phyloP scores from a whole-genome alignment of 208 protist genomes.

The Angomonas deanei region DNA sequence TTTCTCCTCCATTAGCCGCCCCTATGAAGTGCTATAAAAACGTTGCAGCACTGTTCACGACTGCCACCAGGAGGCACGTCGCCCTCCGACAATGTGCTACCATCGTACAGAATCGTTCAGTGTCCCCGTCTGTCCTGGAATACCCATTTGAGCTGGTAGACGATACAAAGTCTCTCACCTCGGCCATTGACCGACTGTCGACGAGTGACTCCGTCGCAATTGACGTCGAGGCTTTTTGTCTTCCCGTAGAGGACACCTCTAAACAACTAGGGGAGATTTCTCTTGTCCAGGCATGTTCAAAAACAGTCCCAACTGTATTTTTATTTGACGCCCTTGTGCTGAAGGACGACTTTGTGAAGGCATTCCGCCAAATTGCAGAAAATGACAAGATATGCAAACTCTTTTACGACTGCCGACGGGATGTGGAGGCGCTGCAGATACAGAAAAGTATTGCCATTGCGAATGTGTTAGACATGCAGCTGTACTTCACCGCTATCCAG shows the following conservation, averaged over 20 bases:
- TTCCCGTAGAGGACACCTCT: conserved; percentile 17
- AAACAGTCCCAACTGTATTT: conserved; percentile 54
- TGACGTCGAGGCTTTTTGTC: conserved; percentile 86
- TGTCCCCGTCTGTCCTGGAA: conserved; percentile 27
- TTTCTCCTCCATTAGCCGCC: no score
- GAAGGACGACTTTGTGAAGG: conserved; percentile 20
- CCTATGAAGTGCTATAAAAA: no score
- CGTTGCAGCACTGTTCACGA: no score
- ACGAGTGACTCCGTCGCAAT: conserved; percentile 50
- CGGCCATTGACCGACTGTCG: conserved; percentile 27
- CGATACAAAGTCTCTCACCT: conserved; percentile 26
- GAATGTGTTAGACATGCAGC: conserved; percentile 76
- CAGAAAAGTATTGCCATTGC: conserved; percentile 60
- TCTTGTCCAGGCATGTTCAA: conserved; percentile 72
- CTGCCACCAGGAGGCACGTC: no score
- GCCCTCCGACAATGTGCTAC: no score
- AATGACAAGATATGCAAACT: conserved; percentile 54
- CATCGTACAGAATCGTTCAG: no score
- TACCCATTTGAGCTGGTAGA: conserved; percentile 73
- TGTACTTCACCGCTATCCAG: conserved; percentile 80
- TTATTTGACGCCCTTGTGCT: conserved; percentile 84
- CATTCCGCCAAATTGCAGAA: conserved; percentile 23
- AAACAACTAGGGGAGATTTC: conserved; percentile 78
- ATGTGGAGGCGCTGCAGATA: conserved; percentile 80
- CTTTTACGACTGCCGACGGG: conserved; percentile 87